Base-by-base conservation (phyloP, 805 yeast genomes). In the Candida hungchunana region DNA sequence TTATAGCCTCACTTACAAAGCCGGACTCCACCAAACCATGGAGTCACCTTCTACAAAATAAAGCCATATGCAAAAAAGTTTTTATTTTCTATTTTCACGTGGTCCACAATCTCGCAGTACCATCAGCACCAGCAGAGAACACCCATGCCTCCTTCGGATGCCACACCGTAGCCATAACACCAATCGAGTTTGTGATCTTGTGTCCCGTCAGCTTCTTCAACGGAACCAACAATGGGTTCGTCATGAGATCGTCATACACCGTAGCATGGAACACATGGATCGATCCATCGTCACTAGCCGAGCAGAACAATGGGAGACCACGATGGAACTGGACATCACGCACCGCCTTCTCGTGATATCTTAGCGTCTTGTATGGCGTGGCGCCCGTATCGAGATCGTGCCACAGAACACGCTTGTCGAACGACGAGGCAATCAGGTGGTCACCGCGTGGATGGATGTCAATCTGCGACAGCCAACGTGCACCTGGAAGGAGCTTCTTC, bases 111-210 rank as follows among this genome's bases (percentile, higher is more conserved):
- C 96, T 79, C 6, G 97, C 97, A 27, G 87, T 78, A 42, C 95
- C 87, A 63, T 93, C 98, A 16, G 97, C 97, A 52, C 97, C 98
- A 9, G 96, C 86, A 57, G 93, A 81, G 60, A 93, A 88, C 56
- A 93, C 70, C 98, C 98, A 93, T 1, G 98, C 96, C 64, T 93
- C 97, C 52, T 81, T 79, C 47, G 97, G 97, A 70, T 93, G 98
- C 98, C 98, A 93, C 32, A 76, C 75, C 32, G 83, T 75, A 55
- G 79, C 82, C 55, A 93, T 69, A 12, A 93, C 95, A 56, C 98
- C 98, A 39, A 93, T 66, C 55, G 83, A 81, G 50, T 76, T 75
- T 15, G 77, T 66, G 31, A 87, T 73, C 58, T 82, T 79, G 63
- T 93, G 98, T 9, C 97, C 98, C 29, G 82, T 77, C 56, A 93